Evolutionary conservation across 73 alveolate genomes (phyloP).

Genomic region (Paramecium bursaria): DNA sequence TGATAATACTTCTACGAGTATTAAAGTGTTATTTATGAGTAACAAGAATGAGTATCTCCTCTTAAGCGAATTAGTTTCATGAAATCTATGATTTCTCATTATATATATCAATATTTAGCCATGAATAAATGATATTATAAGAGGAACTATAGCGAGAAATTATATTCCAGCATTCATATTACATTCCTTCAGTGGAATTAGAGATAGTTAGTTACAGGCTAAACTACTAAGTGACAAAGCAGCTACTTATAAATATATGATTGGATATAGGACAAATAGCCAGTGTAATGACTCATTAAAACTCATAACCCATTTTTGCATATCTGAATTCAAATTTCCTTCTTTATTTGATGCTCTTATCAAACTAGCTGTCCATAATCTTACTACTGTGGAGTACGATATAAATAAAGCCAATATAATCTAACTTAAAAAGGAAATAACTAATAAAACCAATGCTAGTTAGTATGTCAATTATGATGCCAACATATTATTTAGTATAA

Average conservation of each 20-base stretch:
- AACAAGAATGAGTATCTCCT: constrained; percentile 43
- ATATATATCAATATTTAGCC: constrained; percentile 42
- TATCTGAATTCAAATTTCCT: constrained; percentile 32
- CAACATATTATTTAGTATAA: constrained; percentile 22
- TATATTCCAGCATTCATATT: constrained; percentile 1
- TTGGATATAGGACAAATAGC: constrained; percentile 38
- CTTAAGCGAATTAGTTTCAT: constrained; percentile 46
- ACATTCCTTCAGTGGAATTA: constrained; percentile 30
- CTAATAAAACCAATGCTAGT: not conserved
- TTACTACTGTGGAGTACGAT: constrained; percentile 17
- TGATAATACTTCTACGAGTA: not conserved
- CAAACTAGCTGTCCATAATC: constrained; percentile 57
- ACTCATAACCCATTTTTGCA: constrained; percentile 55
- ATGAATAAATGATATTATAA: constrained; percentile 29
- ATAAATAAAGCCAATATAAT: not conserved
- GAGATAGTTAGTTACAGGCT: not conserved
- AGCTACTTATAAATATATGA: constrained; percentile 36
- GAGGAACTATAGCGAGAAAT: constrained; percentile 28
- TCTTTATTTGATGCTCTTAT: constrained; percentile 4
- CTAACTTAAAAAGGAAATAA: not conserved
- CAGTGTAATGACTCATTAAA: constrained; percentile 50
- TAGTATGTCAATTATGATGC: constrained; percentile 20
- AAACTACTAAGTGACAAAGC: constrained; percentile 42
- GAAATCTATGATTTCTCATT: constrained; percentile 58
- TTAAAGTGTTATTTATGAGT: constrained; percentile 18